phyloP scores from a whole-genome alignment of 805 yeast genomes.

The Cyberlindnera subsufficiens region DNA sequence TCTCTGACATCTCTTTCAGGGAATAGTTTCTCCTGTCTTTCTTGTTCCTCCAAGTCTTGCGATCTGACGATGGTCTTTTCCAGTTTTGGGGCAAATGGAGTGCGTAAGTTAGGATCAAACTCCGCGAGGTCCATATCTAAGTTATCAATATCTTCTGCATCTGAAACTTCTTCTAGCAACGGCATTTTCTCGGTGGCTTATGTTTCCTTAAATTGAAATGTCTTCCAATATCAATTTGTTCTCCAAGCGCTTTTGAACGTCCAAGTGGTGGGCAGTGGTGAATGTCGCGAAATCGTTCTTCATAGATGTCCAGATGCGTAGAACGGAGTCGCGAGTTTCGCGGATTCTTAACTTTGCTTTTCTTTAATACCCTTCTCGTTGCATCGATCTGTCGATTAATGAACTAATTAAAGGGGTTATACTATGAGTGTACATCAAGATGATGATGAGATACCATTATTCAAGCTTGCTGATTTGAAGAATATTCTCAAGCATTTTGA shows the following conservation, averaged over 20 bases:
- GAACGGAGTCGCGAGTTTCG: not conserved
- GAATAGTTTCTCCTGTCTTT: slow-evolving; percentile 7
- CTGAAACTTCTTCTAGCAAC: slow-evolving; percentile 62
- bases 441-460: too few species aligned
- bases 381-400: too few species aligned
- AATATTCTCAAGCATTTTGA: slow-evolving; percentile 34
- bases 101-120: slow-evolving; percentile 64
- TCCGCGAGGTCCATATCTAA: slow-evolving; percentile 92
- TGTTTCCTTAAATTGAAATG: too few species aligned
- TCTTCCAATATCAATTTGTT: not conserved
- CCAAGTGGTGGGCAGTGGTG: too few species aligned
- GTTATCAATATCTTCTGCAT: slow-evolving; percentile 82
- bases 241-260: not conserved
- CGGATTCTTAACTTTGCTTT: not conserved
- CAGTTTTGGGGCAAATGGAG: slow-evolving; percentile 69
- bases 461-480: not conserved
- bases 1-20: slow-evolving; percentile 2
- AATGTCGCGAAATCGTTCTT: too few species aligned
- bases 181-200: slow-evolving; percentile 44
- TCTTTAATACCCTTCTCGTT: too few species aligned
- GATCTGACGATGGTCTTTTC: slow-evolving; percentile 57
- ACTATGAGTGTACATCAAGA: too few species aligned
- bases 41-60: slow-evolving; percentile 40
- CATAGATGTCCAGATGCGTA: not conserved
- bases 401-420: too few species aligned